These are phyloP conservation scores for Botrytis sinoallii DNA, from an alignment of 2,329 filamentous ascomycete genomes.

Conservation along the genomic window DNA sequence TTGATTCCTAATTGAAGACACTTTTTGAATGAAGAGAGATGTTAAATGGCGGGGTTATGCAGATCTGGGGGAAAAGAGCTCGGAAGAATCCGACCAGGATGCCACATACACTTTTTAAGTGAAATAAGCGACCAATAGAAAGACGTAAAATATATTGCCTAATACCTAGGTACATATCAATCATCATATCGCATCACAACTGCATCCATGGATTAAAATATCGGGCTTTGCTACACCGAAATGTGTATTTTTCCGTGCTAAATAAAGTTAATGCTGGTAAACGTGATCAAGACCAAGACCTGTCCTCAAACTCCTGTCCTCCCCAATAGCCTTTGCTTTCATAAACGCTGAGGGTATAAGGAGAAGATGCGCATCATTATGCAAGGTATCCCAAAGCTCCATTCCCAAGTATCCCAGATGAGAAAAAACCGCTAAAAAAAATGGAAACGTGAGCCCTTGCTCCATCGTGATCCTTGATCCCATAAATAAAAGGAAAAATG, in stretches of 20 bases:
- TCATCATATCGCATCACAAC: slow-evolving; percentile 8
- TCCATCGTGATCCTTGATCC: not conserved
- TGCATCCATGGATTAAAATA: slow-evolving; percentile 11
- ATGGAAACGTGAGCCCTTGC: not conserved
- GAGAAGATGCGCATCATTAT: slow-evolving; percentile 7
- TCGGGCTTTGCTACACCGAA: slow-evolving; percentile 26
- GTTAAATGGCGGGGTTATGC: slow-evolving; percentile 5
- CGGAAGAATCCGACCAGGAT: not conserved
- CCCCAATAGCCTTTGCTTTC: slow-evolving; percentile 2
- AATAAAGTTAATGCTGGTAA: not conserved
- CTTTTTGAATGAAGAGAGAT: not conserved
- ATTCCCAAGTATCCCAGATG: not conserved
- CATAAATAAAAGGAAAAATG: not conserved
- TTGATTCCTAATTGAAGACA: not conserved
- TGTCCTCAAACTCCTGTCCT: not conserved
- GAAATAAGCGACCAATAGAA: slow-evolving; percentile 11
- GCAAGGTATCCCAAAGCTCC: slow-evolving; percentile 14
- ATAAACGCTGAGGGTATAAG: slow-evolving; percentile 18
- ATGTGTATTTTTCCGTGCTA: slow-evolving; percentile 25
- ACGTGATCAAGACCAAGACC: not conserved
- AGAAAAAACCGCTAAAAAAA: not conserved
- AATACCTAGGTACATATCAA: not conserved
- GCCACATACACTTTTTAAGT: not conserved
- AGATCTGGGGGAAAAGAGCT: not conserved
- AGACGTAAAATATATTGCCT: not conserved